Conservation (phyloP, 2,329 filamentous ascomycete species). For the Diplodia corticola region DNA sequence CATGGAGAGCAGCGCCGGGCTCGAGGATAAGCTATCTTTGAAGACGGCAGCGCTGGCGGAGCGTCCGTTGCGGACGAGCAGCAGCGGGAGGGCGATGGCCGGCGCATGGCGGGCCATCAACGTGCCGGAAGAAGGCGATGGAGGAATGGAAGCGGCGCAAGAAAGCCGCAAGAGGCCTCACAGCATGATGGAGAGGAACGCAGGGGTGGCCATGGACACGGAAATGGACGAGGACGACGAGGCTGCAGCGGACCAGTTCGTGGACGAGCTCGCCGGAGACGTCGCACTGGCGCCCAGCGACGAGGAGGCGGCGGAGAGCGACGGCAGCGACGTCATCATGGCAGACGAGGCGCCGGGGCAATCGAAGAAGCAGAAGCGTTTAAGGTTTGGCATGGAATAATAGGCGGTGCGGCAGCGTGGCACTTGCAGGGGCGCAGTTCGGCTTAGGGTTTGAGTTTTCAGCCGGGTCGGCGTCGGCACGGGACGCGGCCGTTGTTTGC, state of each 20-base stretch:
- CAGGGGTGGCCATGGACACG: background rate
- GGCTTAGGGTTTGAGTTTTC: background rate
- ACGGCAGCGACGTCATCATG: slow-evolving; percentile 8
- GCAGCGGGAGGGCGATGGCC: background rate
- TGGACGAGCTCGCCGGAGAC: slow-evolving; percentile 16
- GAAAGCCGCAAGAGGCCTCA: background rate
- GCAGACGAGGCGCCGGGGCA: background rate
- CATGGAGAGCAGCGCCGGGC: slow-evolving; percentile 39
- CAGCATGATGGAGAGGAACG: background rate
- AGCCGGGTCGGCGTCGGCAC: slow-evolving; percentile 3
- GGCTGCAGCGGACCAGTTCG: slow-evolving; percentile 16
- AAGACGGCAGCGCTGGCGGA: background rate
- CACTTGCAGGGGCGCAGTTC: slow-evolving; percentile 6
- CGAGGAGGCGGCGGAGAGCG: slow-evolving; percentile 14
- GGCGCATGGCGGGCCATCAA: slow-evolving; percentile 14
- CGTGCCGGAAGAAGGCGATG: background rate
- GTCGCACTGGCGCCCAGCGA: slow-evolving; percentile 3
- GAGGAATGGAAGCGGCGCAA: background rate
- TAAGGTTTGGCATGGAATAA: background rate
- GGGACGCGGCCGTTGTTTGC: slow-evolving; percentile 16
- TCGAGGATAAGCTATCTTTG: slow-evolving; percentile 21
- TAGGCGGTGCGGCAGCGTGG: background rate
- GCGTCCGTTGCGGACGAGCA: slow-evolving; percentile 3
- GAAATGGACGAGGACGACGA: slow-evolving; percentile 7
- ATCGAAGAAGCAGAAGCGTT: slow-evolving; percentile 6